A percentile compares a stretch with the other conserved stretches of the same genome.
Conservation (phyloP, 352 stramenopile species). For the Pythium oligandrum region DNA sequence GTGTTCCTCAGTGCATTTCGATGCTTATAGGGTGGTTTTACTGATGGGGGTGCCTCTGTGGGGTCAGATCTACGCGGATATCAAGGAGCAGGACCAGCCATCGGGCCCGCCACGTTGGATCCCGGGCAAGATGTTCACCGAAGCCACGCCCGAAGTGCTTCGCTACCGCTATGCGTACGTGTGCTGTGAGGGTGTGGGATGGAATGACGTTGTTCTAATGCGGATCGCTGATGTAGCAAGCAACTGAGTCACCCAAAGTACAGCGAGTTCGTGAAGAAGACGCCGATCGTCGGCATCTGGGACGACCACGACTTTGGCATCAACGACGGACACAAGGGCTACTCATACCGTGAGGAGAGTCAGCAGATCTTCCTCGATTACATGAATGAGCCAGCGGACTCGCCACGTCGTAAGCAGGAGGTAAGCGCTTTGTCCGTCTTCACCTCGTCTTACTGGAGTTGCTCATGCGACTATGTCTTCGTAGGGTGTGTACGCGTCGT, state of each 20-base stretch:
- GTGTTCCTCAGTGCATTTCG: neutral
- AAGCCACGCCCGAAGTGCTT: conserved; percentile 45
- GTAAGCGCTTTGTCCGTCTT: conserved; percentile 11
- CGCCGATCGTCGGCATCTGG: conserved; percentile 83
- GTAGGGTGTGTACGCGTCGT: conserved; percentile 84
- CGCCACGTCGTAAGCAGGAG: conserved; percentile 69
- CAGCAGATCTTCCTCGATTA: conserved; percentile 87
- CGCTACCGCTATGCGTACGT: conserved; percentile 57
- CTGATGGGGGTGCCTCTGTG: no score
- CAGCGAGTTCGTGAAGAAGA: conserved; percentile 44
- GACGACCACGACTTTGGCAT: conserved; percentile 91
- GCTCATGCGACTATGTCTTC: no score
- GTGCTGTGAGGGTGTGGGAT: neutral
- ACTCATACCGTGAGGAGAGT: conserved; percentile 64
- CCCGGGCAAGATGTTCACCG: conserved; percentile 54
- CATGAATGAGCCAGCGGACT: conserved; percentile 68
- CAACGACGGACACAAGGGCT: conserved; percentile 83
- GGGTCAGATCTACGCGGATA: conserved; percentile 71
- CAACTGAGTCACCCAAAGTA: conserved; percentile 66
- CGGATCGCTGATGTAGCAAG: conserved; percentile 30
- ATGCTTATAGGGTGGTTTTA: neutral
- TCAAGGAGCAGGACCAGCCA: conserved; percentile 42
- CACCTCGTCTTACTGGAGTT: no score
- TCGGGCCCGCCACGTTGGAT: conserved; percentile 29
- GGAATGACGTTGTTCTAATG: neutral